Evolutionary conservation across 805 yeast genomes (phyloP), one percentile per base, ranked within the genome.

Genomic region (Cyberlindnera xylosilytica): DNA sequence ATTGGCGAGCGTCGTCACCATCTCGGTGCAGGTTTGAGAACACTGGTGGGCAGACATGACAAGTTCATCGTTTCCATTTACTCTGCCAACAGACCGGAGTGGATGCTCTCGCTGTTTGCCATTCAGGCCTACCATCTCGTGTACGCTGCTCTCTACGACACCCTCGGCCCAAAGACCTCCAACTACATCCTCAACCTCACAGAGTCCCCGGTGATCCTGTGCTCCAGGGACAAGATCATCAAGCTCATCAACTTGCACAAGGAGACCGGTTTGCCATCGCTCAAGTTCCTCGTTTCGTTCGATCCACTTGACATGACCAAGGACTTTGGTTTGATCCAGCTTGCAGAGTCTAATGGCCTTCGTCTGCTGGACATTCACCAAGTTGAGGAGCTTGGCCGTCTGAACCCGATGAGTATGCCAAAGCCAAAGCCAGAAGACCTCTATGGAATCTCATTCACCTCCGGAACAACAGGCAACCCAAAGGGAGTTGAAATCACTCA

Each of bases 391-490:
- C 26, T 66, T 39, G 72, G 69, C 29, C 53, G 41, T 44, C 50
- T 65, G 43, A 62, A 71, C 36, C 70, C 76, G 44, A 43, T 53
- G 51, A 56, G 67, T 1, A 26, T 36, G 3, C 38, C 44, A 8
- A 30, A 46, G 32, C 72, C 74, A 3, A 51, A 51, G 1, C 71
- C 75, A 1, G 65, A 68, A 6, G 66, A 67, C 26, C 48, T 66
- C 4, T 69, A 71, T 48, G 75, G 83, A n/a, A 72, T 79, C 36
- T 75, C 78, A 17, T 79, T 78, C 56, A 79, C 85, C 5, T 77
- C 83, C 0, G 85, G 85, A n/a, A 79, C 85, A 3, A 77, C 83
- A 3, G 83, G 83, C 3, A 61, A 72, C 23, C 85, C 85, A 28
- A 79, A 79, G 57, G 85, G 85, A 22, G 84, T 75, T 13, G 70